phyloP scores from a whole-genome alignment of 495 filamentous ascomycete genomes.

The Daldinia grandis region DNA sequence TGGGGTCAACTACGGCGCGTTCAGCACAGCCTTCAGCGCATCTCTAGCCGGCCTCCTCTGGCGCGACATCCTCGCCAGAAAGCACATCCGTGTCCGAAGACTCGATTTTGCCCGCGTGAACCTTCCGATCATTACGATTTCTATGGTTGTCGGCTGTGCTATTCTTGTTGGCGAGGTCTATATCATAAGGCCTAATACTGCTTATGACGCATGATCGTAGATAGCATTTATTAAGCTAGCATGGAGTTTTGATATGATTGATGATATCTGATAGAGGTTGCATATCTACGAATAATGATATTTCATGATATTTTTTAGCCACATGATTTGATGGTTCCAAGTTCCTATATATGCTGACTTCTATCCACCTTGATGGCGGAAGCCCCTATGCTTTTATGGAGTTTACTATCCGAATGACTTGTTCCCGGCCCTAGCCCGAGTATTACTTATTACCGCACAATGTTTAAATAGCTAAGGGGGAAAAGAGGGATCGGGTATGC shows the following conservation, averaged over 20 bases:
- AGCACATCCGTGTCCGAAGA: conserved; percentile 65
- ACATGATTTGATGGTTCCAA: neutral
- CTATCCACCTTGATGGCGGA: neutral
- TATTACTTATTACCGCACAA: too few species aligned
- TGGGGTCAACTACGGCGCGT: conserved; percentile 74
- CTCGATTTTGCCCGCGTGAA: conserved; percentile 71
- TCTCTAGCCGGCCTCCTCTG: conserved; percentile 72
- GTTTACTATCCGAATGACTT: neutral
- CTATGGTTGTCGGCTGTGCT: conserved; percentile 68
- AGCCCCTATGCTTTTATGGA: neutral
- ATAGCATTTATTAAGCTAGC: neutral
- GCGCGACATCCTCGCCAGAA: conserved; percentile 69
- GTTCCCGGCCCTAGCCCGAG: too few species aligned
- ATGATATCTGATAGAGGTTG: conserved; percentile 19
- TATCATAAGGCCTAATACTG: conserved; percentile 48
- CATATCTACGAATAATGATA: conserved; percentile 29
- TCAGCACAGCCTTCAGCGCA: conserved; percentile 71
- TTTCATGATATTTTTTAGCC: neutral
- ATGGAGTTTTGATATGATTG: conserved; percentile 21
- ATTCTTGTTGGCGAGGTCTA: conserved; percentile 69
- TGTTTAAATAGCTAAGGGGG: too few species aligned
- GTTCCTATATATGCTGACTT: neutral
- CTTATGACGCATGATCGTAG: conserved; percentile 24
- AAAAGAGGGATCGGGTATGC: too few species aligned
- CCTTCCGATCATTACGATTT: conserved; percentile 70